These are phyloP conservation scores for Barbarea vulgaris DNA, from an alignment of 345 rosid genomes.

Conservation along the genomic window DNA sequence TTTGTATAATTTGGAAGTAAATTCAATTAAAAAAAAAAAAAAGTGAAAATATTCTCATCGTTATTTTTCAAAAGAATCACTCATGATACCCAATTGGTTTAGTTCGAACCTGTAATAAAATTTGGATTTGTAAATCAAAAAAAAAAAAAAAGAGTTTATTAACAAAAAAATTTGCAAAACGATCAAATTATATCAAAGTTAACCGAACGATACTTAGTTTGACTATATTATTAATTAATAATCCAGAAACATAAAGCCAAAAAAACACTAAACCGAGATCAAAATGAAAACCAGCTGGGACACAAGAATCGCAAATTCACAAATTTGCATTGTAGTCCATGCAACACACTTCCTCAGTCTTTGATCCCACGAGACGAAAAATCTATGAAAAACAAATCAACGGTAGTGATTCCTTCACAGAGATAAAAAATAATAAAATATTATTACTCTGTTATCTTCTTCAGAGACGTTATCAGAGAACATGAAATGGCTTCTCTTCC, in stretches of 20 bases:
- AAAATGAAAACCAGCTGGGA: slow-evolving; percentile 3
- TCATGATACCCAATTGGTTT: background rate
- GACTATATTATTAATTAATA: background rate
- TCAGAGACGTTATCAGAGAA: slow-evolving; percentile 25
- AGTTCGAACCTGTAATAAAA: background rate
- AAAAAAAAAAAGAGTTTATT: no score
- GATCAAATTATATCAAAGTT: background rate
- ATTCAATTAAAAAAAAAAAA: background rate
- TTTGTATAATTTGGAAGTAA: background rate
- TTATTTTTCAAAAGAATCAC: background rate
- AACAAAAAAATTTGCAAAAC: no score
- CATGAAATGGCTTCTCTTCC: slow-evolving; percentile 52
- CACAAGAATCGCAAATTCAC: background rate
- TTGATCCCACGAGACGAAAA: background rate
- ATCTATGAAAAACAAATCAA: background rate
- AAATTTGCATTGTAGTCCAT: background rate
- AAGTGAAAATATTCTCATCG: background rate
- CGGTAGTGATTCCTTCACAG: slow-evolving; percentile 1
- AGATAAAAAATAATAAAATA: background rate
- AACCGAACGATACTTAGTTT: background rate
- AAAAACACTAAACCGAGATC: background rate
- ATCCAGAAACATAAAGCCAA: background rate
- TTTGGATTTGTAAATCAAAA: no score
- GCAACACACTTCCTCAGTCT: background rate
- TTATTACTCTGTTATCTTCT: slow-evolving; percentile 35